These are phyloP conservation scores for Venturia effusa DNA, from an alignment of 2,329 filamentous ascomycete genomes.

Conservation along the genomic window DNA sequence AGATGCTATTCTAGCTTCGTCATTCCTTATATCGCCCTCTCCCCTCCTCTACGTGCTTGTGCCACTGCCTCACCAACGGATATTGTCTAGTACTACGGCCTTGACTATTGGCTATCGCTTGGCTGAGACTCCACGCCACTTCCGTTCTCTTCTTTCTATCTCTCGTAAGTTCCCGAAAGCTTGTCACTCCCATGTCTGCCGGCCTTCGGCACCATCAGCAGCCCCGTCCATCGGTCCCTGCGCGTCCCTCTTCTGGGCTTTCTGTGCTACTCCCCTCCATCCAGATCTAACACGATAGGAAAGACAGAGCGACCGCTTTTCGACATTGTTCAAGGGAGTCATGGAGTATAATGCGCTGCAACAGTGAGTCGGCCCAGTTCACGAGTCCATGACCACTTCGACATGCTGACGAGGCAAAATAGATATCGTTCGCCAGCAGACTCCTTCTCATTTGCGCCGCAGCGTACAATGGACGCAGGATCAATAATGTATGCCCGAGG, in stretches of 20 bases:
- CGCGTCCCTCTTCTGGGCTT: not conserved
- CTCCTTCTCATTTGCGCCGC: constrained; percentile 21
- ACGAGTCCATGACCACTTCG: not conserved
- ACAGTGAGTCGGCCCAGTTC: constrained; percentile 22
- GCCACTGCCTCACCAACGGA: not conserved
- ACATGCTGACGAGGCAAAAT: constrained; percentile 14
- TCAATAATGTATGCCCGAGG: constrained; percentile 20
- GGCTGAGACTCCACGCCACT: constrained; percentile 4
- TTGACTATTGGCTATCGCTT: constrained; percentile 5
- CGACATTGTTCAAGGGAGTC: not conserved
- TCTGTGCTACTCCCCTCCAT: not conserved
- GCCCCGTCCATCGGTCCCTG: not conserved
- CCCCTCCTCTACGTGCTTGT: not conserved
- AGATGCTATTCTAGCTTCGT: not conserved
- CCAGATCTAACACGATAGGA: not conserved
- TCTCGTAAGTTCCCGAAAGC: constrained; percentile 5
- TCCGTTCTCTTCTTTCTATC: not conserved
- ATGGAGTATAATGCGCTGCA: constrained; percentile 33
- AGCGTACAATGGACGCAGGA: constrained; percentile 20
- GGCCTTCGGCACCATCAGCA: not conserved
- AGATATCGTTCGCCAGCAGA: constrained; percentile 15
- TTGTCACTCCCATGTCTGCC: not conserved
- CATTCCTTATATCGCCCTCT: not conserved
- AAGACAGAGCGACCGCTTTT: not conserved
- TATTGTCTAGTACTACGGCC: constrained; percentile 7